These are phyloP conservation scores for Aotearoamyces nothofagi DNA, from an alignment of 2,329 filamentous ascomycete genomes.

Conservation along the genomic window DNA sequence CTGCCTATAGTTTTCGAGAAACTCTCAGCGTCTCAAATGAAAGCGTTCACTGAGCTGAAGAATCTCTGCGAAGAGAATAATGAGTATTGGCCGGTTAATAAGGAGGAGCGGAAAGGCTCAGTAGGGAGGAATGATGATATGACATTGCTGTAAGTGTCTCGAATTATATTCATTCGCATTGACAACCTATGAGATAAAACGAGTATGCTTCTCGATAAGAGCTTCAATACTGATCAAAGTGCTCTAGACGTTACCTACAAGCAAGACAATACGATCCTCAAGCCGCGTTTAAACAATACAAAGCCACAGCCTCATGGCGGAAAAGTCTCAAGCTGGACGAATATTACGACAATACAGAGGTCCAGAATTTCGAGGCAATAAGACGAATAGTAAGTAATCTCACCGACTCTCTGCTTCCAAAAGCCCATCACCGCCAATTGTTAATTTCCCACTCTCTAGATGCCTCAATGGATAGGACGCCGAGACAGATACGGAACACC, in stretches of 20 bases:
- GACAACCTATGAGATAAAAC: too few relatives aligned
- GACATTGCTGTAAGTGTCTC: neutral
- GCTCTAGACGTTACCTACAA: slow-evolving; percentile 2
- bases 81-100: neutral
- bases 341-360: neutral
- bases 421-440: too few relatives aligned
- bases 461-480: slow-evolving; percentile 4
- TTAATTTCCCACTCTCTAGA: neutral
- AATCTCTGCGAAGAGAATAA: neutral
- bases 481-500: slow-evolving; percentile 2
- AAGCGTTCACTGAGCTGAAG: neutral
- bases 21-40: neutral
- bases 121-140: neutral
- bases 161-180: too few relatives aligned
- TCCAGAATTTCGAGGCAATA: neutral
- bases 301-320: slow-evolving; percentile 1
- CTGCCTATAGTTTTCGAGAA: too few relatives aligned
- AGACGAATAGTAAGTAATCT: neutral
- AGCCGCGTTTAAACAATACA: slow-evolving; percentile 2
- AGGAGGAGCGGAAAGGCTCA: neutral
- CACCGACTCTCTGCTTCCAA: too few relatives aligned
- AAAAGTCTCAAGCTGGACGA: slow-evolving; percentile 1
- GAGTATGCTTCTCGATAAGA: too few relatives aligned
- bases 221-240: neutral
- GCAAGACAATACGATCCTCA: slow-evolving; percentile 3